Evolutionary conservation across 768 basidiomycete species (phyloP).

Genomic region (Leccinum variicolor): DNA sequence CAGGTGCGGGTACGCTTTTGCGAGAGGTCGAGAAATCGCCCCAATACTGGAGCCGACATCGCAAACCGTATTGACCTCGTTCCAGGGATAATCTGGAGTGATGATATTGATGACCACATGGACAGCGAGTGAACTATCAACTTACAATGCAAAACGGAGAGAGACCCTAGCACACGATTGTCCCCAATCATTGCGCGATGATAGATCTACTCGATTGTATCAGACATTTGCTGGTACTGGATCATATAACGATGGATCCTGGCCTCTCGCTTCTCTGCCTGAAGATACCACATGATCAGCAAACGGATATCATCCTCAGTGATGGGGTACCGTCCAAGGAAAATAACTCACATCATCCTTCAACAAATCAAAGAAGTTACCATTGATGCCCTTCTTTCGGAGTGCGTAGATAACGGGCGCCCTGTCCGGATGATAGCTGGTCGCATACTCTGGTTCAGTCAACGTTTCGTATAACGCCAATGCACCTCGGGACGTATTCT

Average conservation of each 20-base stretch:
- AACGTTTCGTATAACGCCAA: constrained; percentile 22
- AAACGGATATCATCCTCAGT: neutral
- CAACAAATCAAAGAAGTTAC: constrained; percentile 22
- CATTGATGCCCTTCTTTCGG: constrained; percentile 10
- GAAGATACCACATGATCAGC: neutral
- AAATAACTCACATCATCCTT: constrained; percentile 15
- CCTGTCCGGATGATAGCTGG: constrained; percentile 19
- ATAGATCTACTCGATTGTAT: constrained; percentile 13
- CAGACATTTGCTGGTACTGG: neutral
- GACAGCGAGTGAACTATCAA: neutral
- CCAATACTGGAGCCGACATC: neutral
- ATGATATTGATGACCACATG: neutral
- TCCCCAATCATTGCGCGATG: constrained; percentile 23
- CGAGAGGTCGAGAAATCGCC: neutral
- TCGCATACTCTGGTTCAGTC: constrained; percentile 23
- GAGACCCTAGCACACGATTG: constrained; percentile 15
- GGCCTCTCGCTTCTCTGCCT: constrained; percentile 19
- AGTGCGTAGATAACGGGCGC: constrained; percentile 21
- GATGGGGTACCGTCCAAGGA: neutral
- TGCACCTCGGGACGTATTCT: constrained; percentile 14
- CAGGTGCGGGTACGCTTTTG: neutral
- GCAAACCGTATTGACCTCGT: neutral
- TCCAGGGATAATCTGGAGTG: neutral
- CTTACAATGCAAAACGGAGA: neutral
- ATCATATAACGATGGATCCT: neutral